A percentile compares a stretch with the other conserved stretches of the same genome.
phyloP scores from a whole-genome alignment of 2,329 filamentous ascomycete genomes.

The Xylaria sp. region DNA sequence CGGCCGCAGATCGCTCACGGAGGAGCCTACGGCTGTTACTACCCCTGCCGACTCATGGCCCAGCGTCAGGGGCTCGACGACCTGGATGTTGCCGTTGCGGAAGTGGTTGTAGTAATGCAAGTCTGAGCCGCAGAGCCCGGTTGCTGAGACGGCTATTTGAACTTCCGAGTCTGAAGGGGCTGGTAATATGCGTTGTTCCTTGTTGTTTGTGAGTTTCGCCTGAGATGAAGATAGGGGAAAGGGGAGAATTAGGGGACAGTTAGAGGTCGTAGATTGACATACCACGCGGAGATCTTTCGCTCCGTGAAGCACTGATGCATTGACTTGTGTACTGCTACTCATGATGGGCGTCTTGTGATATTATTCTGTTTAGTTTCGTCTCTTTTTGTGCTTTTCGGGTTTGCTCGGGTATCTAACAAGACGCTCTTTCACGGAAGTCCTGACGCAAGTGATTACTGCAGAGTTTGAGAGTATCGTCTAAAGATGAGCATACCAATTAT shows the following conservation, averaged over 20 bases:
- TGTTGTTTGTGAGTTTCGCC: conserved; percentile 1
- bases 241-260: background rate
- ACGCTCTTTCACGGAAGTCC: background rate
- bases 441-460: background rate
- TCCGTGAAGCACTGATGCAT: conserved; percentile 66
- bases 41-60: conserved; percentile 79
- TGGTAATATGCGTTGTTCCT: conserved; percentile 65
- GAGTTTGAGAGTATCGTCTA: background rate
- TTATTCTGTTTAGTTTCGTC: background rate
- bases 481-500: background rate
- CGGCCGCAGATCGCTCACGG: conserved; percentile 65
- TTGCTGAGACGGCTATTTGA: conserved; percentile 69
- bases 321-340: conserved; percentile 28
- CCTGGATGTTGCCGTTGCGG: conserved; percentile 72
- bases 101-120: conserved; percentile 75
- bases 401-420: background rate
- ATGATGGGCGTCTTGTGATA: conserved; percentile 19
- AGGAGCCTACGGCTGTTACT: conserved; percentile 68
- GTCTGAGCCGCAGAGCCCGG: conserved; percentile 75
- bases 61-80: conserved; percentile 63
- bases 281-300: conserved; percentile 63
- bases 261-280: conserved; percentile 45
- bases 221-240: background rate
- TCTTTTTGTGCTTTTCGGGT: background rate
- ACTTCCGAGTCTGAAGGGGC: conserved; percentile 67